A percentile compares a stretch with the other conserved stretches of the same genome.
Conservation (phyloP, 495 filamentous ascomycete genomes). For the Aspergillus conjunctus region DNA sequence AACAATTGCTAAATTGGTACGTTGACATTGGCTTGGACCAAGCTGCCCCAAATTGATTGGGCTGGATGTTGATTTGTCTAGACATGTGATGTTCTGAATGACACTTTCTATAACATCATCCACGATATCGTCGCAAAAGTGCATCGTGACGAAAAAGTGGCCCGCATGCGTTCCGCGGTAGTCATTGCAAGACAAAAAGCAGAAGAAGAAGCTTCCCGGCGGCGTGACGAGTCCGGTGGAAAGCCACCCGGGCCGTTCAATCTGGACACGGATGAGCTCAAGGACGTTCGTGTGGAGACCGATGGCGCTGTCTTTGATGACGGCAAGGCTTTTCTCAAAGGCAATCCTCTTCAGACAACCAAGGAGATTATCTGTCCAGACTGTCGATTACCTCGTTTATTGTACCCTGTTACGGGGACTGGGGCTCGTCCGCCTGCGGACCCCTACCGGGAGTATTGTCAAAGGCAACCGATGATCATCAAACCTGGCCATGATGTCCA, state of each 20-base stretch:
- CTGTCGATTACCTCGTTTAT: constrained; percentile 64
- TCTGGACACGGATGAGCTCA: constrained; percentile 42
- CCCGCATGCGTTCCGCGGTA: constrained; percentile 72
- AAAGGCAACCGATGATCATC: constrained; percentile 70
- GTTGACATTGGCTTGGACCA: constrained; percentile 15
- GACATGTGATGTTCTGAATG: constrained; percentile 62
- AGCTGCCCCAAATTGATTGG: background rate
- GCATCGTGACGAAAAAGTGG: constrained; percentile 73
- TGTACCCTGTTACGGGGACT: constrained; percentile 64
- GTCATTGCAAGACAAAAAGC: constrained; percentile 69
- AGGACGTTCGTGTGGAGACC: constrained; percentile 59
- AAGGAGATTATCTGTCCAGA: constrained; percentile 69
- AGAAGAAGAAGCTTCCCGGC: constrained; percentile 46
- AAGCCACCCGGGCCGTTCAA: constrained; percentile 38
- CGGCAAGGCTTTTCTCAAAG: constrained; percentile 70
- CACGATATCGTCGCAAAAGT: constrained; percentile 70
- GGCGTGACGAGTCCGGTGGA: constrained; percentile 38
- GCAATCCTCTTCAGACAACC: constrained; percentile 73
- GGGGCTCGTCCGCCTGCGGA: constrained; percentile 61
- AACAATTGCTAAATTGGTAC: constrained; percentile 51
- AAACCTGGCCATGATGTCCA: constrained; percentile 80
- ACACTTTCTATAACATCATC: constrained; percentile 71
- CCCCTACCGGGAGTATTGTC: constrained; percentile 69
- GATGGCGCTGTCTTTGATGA: constrained; percentile 72
- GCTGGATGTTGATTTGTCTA: constrained; percentile 24